Percentiles rank a stretch among this genome's conserved stretches.
These are phyloP conservation scores for Termitomyces sp. DNA, from an alignment of 768 basidiomycete genomes.

Conservation along the genomic window DNA sequence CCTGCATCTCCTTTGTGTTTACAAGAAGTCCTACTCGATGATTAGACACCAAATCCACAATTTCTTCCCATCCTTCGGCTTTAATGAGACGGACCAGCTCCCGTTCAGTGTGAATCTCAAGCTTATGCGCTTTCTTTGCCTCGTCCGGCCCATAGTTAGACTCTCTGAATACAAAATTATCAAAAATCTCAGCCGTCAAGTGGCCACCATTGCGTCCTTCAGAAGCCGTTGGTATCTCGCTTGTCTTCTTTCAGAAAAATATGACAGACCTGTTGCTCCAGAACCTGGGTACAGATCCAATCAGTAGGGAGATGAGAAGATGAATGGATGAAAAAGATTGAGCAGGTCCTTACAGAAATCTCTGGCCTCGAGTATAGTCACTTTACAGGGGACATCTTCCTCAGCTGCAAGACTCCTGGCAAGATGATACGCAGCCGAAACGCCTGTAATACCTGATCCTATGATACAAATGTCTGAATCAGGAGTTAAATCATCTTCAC, in stretches of 20 bases:
- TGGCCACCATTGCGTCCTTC: constrained; percentile 81
- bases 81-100: constrained; percentile 49
- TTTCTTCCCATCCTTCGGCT: constrained; percentile 35
- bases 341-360: constrained; percentile 68
- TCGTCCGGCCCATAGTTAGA: constrained; percentile 48
- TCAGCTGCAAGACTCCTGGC: constrained; percentile 29
- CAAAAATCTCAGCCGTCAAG: constrained; percentile 50
- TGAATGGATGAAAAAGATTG: background rate
- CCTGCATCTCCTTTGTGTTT: constrained; percentile 39
- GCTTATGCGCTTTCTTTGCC: constrained; percentile 44
- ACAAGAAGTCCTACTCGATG: constrained; percentile 50
- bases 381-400: constrained; percentile 1
- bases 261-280: constrained; percentile 64
- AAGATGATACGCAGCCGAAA: constrained; percentile 73
- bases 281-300: constrained; percentile 43
- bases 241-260: background rate
- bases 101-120: constrained; percentile 57
- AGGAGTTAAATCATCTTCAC: constrained; percentile 51
- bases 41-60: constrained; percentile 62
- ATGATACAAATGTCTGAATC: constrained; percentile 76
- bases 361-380: constrained; percentile 75
- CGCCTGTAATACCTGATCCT: constrained; percentile 78
- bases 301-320: constrained; percentile 1
- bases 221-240: background rate
- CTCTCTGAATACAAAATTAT: constrained; percentile 38